Conservation (phyloP, 1,284 basidiomycete genomes). For the Moesziomyces sp. region DNA sequence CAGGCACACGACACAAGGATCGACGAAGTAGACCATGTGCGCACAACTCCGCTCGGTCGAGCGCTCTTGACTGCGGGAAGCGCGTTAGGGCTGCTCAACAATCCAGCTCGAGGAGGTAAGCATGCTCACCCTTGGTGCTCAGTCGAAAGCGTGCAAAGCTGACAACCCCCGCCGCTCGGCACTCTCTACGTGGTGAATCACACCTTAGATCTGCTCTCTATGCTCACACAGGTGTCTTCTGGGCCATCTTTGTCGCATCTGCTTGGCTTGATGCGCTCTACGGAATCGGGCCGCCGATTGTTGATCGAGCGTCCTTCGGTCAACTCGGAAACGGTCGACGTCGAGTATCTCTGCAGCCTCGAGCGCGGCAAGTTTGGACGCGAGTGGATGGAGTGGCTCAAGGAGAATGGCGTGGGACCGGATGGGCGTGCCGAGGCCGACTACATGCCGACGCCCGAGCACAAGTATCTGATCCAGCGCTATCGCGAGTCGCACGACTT, state of each 20-base stretch:
- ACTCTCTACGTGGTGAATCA: too few species aligned
- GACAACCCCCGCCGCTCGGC: not conserved
- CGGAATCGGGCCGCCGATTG: conserved; percentile 74
- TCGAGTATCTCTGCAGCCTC: conserved; percentile 75
- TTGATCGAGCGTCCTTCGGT: conserved; percentile 85
- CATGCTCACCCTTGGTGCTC: conserved; percentile 9
- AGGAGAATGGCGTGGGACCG: conserved; percentile 88
- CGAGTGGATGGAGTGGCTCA: conserved; percentile 90
- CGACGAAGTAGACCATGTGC: conserved; percentile 37
- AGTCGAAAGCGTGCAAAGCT: not conserved
- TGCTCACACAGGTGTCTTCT: conserved; percentile 57
- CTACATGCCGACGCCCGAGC: conserved; percentile 84
- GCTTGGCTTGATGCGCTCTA: conserved; percentile 81
- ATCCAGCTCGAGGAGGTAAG: conserved; percentile 87
- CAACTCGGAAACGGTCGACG: conserved; percentile 80
- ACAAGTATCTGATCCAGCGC: conserved; percentile 86
- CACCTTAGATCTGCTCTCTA: conserved; percentile 37
- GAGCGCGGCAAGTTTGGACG: conserved; percentile 85
- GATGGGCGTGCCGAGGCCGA: conserved; percentile 80
- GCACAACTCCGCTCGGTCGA: conserved; percentile 19
- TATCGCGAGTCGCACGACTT: conserved; percentile 97
- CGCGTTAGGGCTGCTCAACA: conserved; percentile 81
- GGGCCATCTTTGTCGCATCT: conserved; percentile 79
- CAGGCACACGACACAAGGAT: not conserved
- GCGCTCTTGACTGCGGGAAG: conserved; percentile 85